These are phyloP conservation scores for Exophiala bonariae DNA, from an alignment of 2,329 filamentous ascomycete species.

Conservation along the genomic window DNA sequence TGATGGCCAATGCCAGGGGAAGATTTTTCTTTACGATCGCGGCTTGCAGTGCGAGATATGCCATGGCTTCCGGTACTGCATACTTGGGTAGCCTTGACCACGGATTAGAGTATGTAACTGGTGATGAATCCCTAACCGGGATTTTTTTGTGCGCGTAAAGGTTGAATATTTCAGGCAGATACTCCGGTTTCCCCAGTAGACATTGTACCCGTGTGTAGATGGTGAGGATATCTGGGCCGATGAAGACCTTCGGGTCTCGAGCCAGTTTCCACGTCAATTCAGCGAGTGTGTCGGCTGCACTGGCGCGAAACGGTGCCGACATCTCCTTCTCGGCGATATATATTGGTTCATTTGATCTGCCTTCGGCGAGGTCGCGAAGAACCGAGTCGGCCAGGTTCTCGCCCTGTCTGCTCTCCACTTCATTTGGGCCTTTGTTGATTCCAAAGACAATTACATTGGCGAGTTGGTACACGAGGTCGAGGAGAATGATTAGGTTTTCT, in stretches of 20 bases:
- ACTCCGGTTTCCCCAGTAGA: conserved; percentile 69
- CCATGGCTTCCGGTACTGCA: conserved; percentile 70
- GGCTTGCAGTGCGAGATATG: conserved; percentile 71
- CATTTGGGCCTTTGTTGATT: conserved; percentile 14
- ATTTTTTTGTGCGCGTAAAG: conserved; percentile 82
- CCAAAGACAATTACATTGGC: conserved; percentile 23
- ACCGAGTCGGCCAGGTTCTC: conserved; percentile 40
- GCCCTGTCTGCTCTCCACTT: conserved; percentile 13
- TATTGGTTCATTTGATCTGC: conserved; percentile 20
- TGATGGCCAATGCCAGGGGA: conserved; percentile 73
- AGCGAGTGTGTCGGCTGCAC: conserved; percentile 48
- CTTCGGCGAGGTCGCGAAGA: conserved; percentile 23
- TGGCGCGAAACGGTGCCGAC: conserved; percentile 35
- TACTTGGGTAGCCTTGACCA: conserved; percentile 69
- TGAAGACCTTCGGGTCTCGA: conserved; percentile 73
- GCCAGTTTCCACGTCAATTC: conserved; percentile 68
- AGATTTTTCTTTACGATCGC: conserved; percentile 80
- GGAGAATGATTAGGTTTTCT: conserved; percentile 15
- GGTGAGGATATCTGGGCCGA: conserved; percentile 70
- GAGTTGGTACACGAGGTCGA: conserved; percentile 13
- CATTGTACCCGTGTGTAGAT: conserved; percentile 76
- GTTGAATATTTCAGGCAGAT: conserved; percentile 75
- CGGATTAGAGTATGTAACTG: conserved; percentile 59
- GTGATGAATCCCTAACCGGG: conserved; percentile 58
- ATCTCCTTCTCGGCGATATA: conserved; percentile 25